Conservation (phyloP, 2,329 filamentous ascomycete genomes). For the Amphichorda felina region DNA sequence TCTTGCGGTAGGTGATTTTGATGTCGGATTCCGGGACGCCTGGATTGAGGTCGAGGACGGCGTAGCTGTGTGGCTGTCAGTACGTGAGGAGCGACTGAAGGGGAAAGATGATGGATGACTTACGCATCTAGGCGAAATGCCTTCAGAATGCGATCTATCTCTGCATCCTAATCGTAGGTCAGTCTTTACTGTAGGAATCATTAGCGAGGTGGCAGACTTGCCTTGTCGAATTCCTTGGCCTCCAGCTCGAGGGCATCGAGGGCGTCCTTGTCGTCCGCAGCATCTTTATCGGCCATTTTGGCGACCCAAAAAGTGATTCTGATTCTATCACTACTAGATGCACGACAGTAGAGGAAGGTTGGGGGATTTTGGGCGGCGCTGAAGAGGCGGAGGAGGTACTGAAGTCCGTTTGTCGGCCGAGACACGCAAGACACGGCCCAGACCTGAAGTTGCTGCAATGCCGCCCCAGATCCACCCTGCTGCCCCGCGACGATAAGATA, state of each 20-base stretch:
- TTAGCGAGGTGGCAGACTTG: slow-evolving; percentile 17
- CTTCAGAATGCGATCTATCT: slow-evolving; percentile 88
- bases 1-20: slow-evolving; percentile 86
- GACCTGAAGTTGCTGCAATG: no score
- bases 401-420: slow-evolving; percentile 2
- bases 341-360: not conserved
- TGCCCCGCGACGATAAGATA: slow-evolving; percentile 27
- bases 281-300: slow-evolving; percentile 21
- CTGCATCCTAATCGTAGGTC: slow-evolving; percentile 59
- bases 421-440: not conserved
- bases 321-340: no score
- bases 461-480: slow-evolving; percentile 7
- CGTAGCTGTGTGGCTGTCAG: slow-evolving; percentile 46
- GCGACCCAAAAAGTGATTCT: no score
- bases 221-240: slow-evolving; percentile 86
- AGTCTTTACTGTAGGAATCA: not conserved
- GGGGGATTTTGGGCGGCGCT: not conserved
- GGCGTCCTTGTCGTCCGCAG: slow-evolving; percentile 55
- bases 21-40: slow-evolving; percentile 94
- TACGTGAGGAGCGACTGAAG: not conserved
- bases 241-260: slow-evolving; percentile 74
- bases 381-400: slow-evolving; percentile 2
- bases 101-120: slow-evolving; percentile 9
- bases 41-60: slow-evolving; percentile 88
- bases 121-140: slow-evolving; percentile 66